Percentiles rank a stretch among this genome's conserved stretches.
These are phyloP conservation scores for Xylariaceae sp. DNA, from an alignment of 2,329 filamentous ascomycete genomes.

Conservation along the genomic window DNA sequence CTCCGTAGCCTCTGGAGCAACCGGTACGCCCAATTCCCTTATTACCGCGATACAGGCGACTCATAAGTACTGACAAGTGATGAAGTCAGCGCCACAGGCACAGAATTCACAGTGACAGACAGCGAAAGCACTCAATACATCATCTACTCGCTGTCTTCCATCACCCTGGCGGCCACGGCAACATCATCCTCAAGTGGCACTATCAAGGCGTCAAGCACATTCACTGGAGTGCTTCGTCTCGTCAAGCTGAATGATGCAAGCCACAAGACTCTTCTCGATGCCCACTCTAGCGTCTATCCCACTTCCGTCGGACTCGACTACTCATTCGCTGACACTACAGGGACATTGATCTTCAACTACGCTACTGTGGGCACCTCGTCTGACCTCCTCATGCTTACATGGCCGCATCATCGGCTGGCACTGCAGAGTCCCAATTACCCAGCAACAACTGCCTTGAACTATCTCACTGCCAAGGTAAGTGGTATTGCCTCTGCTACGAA, in stretches of 20 bases:
- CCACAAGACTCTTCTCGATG: slow-evolving; percentile 7
- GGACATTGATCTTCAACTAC: slow-evolving; percentile 3
- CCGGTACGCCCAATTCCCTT: not conserved
- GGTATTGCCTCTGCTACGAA: too few species aligned
- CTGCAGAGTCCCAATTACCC: slow-evolving; percentile 7
- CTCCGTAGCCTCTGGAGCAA: slow-evolving; percentile 2
- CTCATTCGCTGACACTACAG: slow-evolving; percentile 3
- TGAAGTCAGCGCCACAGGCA: slow-evolving; percentile 3
- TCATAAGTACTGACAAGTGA: not conserved
- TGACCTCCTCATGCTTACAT: slow-evolving; percentile 5
- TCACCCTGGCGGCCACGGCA: slow-evolving; percentile 1
- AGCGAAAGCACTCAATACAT: slow-evolving; percentile 4
- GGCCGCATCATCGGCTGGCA: slow-evolving; percentile 6
- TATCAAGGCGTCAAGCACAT: slow-evolving; percentile 2
- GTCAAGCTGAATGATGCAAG: slow-evolving; percentile 6
- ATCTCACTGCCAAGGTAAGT: slow-evolving; percentile 7
- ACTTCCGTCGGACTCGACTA: slow-evolving; percentile 5
- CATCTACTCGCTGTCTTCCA: slow-evolving; percentile 7
- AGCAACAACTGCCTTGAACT: slow-evolving; percentile 5
- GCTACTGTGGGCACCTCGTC: slow-evolving; percentile 1
- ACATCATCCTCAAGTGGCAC: not conserved
- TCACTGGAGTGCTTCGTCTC: slow-evolving; percentile 6
- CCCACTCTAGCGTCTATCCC: slow-evolving; percentile 4
- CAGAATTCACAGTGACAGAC: slow-evolving; percentile 4
- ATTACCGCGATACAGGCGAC: not conserved